phyloP scores from a whole-genome alignment of 257 asterid genomes.

The Solanum clarkiae region DNA sequence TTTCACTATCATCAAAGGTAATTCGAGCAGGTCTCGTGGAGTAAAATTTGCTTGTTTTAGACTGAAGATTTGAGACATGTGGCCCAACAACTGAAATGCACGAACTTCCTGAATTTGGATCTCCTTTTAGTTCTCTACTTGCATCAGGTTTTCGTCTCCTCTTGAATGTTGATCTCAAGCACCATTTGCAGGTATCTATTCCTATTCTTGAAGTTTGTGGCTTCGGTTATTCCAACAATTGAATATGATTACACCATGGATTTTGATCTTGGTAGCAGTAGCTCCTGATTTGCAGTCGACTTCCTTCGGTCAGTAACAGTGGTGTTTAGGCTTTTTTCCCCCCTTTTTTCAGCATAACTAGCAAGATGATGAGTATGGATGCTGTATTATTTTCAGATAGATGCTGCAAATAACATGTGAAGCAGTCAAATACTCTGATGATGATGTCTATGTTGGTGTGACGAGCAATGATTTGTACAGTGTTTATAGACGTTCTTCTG shows the following conservation, averaged over 20 bases:
- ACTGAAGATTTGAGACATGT: neutral
- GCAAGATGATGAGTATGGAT: neutral
- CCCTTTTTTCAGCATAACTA: neutral
- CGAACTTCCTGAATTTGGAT: neutral
- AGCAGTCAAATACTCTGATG: neutral
- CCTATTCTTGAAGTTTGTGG: constrained; percentile 40
- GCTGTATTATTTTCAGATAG: neutral
- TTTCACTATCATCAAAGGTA: neutral
- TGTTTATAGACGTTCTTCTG: neutral
- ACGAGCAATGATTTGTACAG: neutral
- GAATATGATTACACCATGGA: constrained; percentile 96
- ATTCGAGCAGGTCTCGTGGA: neutral
- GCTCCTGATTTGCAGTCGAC: constrained; percentile 11
- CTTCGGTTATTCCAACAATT: constrained; percentile 87
- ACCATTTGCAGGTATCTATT: constrained; percentile 34
- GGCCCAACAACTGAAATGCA: neutral
- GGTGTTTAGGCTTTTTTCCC: neutral
- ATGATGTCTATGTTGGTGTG: neutral
- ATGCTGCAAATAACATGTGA: neutral
- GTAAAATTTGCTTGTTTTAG: neutral
- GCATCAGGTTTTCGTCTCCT: neutral
- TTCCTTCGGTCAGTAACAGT: neutral
- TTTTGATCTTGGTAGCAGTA: constrained; percentile 85
- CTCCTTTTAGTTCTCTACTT: neutral
- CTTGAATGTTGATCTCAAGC: neutral